Evolutionary conservation across 2,329 filamentous ascomycete species (phyloP).

Genomic region (Penicillium italicum): DNA sequence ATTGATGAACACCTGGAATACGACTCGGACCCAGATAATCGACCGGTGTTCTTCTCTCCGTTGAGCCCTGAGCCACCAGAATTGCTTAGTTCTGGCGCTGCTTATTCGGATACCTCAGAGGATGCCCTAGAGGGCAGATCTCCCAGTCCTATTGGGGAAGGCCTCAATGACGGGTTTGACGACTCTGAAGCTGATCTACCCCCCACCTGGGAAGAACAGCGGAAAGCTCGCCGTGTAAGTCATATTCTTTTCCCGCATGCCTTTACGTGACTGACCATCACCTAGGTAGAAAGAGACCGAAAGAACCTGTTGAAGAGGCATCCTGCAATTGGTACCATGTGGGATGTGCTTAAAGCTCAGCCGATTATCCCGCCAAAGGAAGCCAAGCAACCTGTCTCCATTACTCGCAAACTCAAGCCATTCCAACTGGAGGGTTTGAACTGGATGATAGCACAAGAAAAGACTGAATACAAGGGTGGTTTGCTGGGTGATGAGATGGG

Average conservation of each 20-base stretch:
- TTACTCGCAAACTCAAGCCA: conserved; percentile 79
- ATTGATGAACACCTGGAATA: conserved; percentile 18
- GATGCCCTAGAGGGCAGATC: conserved; percentile 12
- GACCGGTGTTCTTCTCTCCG: neutral
- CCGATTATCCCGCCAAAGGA: conserved; percentile 62
- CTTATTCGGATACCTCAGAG: conserved; percentile 16
- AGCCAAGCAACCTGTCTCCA: conserved; percentile 69
- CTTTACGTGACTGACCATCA: neutral
- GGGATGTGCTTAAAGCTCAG: conserved; percentile 68
- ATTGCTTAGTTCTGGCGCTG: neutral
- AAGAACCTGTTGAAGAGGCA: conserved; percentile 70
- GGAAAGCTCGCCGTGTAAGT: conserved; percentile 23
- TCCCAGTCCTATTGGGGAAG: neutral
- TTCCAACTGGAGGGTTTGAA: conserved; percentile 92
- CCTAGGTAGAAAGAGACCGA: conserved; percentile 51
- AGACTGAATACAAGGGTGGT: conserved; percentile 79
- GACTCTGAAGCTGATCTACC: conserved; percentile 6
- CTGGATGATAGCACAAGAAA: conserved; percentile 92
- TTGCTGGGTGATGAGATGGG: conserved; percentile 98
- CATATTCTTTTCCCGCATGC: neutral
- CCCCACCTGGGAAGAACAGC: conserved; percentile 16
- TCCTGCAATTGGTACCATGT: conserved; percentile 78
- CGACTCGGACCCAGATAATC: neutral
- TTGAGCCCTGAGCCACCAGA: neutral
- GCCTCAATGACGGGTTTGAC: neutral